phyloP scores from a whole-genome alignment of 2,329 filamentous ascomycete species.

The Lachnellula subtilissima region DNA sequence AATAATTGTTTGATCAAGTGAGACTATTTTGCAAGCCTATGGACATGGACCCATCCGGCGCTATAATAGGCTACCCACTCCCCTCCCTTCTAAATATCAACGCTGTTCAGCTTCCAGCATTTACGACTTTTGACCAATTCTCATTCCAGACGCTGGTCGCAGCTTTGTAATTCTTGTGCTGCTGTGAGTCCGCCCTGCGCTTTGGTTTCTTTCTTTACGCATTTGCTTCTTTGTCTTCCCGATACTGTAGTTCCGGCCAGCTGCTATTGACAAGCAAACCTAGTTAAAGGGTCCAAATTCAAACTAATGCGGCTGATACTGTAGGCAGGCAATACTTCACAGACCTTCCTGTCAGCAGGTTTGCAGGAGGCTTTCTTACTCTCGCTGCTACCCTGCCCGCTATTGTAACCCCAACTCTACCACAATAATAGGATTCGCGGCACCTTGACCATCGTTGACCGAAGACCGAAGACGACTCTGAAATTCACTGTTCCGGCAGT shows the following conservation, averaged over 20 bases:
- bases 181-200: conserved; percentile 11
- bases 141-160: conserved; percentile 8
- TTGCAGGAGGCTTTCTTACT: conserved; percentile 8
- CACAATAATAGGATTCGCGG: conserved; percentile 8
- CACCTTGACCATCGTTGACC: conserved; percentile 20
- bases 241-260: not conserved
- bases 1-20: conserved; percentile 33
- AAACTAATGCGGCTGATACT: not conserved
- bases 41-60: not conserved
- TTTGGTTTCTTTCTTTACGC: not conserved
- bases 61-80: not conserved
- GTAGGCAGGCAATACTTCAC: not conserved
- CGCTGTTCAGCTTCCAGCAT: not conserved
- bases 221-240: not conserved
- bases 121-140: not conserved
- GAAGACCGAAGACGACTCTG: conserved; percentile 17
- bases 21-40: conserved; percentile 51
- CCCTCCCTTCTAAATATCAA: not conserved
- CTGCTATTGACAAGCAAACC: not conserved
- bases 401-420: not conserved
- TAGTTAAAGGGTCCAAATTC: not conserved
- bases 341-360: conserved; percentile 8
- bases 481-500: conserved; percentile 22
- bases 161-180: conserved; percentile 12
- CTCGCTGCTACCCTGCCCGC: not conserved